phyloP scores from a whole-genome alignment of 2,329 filamentous ascomycete genomes.

The Saccharata proteae region DNA sequence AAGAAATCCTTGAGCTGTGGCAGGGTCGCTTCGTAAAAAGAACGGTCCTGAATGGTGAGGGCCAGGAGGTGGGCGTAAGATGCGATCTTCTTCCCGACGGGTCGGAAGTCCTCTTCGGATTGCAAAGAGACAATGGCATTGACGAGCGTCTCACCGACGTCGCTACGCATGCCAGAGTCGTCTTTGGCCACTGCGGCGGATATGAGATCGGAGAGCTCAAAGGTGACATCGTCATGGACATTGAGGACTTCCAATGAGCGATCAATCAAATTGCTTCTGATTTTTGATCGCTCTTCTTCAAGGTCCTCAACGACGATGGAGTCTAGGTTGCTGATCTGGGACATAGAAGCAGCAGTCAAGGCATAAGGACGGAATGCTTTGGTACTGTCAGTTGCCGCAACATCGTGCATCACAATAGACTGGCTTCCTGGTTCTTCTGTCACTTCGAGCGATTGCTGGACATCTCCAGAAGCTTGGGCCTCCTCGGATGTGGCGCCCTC shows the following conservation, averaged over 20 bases:
- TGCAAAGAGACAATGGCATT: constrained; percentile 65
- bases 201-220: constrained; percentile 83
- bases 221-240: constrained; percentile 75
- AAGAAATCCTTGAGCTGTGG: constrained; percentile 68
- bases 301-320: constrained; percentile 62
- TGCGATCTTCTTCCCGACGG: constrained; percentile 58
- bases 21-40: constrained; percentile 68
- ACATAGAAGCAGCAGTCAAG: constrained; percentile 1
- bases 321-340: constrained; percentile 13
- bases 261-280: constrained; percentile 72
- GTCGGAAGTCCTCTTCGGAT: constrained; percentile 43
- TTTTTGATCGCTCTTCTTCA: constrained; percentile 58
- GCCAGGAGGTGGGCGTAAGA: constrained; percentile 88
- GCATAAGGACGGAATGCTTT: constrained; percentile 1
- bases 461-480: constrained; percentile 2
- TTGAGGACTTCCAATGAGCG: constrained; percentile 83
- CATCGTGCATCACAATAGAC: constrained; percentile 30
- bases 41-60: constrained; percentile 67
- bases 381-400: constrained; percentile 10
- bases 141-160: constrained; percentile 72
- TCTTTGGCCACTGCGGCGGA: constrained; percentile 55
- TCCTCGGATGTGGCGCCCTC: no score
- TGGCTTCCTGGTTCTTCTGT: constrained; percentile 19
- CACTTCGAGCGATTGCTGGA: no score
- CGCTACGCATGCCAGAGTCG: constrained; percentile 46